Conservation (phyloP, 1,284 basidiomycete species). For the Cerrena zonata region DNA sequence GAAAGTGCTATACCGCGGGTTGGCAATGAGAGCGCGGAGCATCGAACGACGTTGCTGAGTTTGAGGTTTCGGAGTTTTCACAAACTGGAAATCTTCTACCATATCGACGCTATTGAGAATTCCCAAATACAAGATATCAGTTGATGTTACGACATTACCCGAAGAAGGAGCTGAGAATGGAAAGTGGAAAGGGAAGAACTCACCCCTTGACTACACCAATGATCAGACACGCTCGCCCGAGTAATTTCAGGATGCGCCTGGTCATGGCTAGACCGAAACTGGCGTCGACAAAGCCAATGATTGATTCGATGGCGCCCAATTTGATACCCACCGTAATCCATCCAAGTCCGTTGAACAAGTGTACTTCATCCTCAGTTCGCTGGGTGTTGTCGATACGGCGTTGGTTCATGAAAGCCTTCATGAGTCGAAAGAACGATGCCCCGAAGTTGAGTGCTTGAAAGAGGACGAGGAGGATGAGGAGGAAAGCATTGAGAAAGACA, state of each 20-base stretch:
- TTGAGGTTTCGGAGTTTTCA: constrained; percentile 10
- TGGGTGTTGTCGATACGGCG: constrained; percentile 43
- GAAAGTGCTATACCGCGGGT: constrained; percentile 51
- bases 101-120: constrained; percentile 24
- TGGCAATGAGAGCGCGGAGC: constrained; percentile 44
- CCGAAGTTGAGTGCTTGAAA: constrained; percentile 55
- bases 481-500: constrained; percentile 52
- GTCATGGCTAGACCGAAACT: constrained; percentile 48
- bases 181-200: constrained; percentile 24
- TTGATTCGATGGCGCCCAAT: constrained; percentile 57
- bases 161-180: too few species aligned
- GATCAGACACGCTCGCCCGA: constrained; percentile 48
- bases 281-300: constrained; percentile 53
- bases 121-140: constrained; percentile 5
- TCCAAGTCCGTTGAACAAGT: constrained; percentile 51
- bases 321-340: constrained; percentile 59
- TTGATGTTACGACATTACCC: too few species aligned
- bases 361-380: constrained; percentile 32
- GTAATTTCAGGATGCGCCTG: constrained; percentile 52
- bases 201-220: constrained; percentile 64
- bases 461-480: constrained; percentile 51
- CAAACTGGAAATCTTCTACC: constrained; percentile 30
- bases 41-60: constrained; percentile 19
- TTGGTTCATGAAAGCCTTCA: constrained; percentile 43
- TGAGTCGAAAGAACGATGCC: constrained; percentile 53